These are phyloP conservation scores for Aegilops longissima DNA, from an alignment of 176 grass and related monocot species.

Conservation along the genomic window DNA sequence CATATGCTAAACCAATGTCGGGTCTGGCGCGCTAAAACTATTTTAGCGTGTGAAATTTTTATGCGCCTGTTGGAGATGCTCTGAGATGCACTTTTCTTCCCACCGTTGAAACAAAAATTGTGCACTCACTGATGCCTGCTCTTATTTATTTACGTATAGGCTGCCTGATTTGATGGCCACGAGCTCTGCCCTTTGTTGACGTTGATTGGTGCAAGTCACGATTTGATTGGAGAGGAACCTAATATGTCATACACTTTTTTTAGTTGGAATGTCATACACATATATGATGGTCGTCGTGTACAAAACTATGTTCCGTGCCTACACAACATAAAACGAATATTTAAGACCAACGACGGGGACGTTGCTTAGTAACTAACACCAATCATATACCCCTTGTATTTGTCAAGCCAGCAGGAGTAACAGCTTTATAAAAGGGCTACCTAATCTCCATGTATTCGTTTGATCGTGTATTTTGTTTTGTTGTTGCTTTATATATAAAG, in stretches of 20 bases:
- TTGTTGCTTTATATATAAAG: too few relatives aligned
- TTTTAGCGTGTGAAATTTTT: too few relatives aligned
- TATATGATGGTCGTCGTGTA: constrained; percentile 18
- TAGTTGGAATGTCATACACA: background rate
- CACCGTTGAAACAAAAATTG: constrained; percentile 22
- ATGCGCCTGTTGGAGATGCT: too few relatives aligned
- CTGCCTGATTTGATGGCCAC: constrained; percentile 43
- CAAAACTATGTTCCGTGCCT: background rate
- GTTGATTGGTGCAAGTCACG: constrained; percentile 40
- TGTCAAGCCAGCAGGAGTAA: background rate
- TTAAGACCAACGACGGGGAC: background rate
- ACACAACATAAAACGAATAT: background rate
- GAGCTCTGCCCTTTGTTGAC: constrained; percentile 35
- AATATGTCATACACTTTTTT: constrained; percentile 13
- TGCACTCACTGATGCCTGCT: constrained; percentile 23
- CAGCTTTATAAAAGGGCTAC: too few relatives aligned
- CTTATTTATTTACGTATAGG: constrained; percentile 32
- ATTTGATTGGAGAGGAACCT: constrained; percentile 47
- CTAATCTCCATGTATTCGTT: too few relatives aligned
- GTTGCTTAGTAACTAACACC: background rate
- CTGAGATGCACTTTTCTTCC: constrained; percentile 32
- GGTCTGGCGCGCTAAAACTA: too few relatives aligned
- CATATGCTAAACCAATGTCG: too few relatives aligned
- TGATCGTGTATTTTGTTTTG: too few relatives aligned
- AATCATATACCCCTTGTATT: background rate